These are phyloP conservation scores for Ceratobasidium sp. DNA, from an alignment of 1,284 basidiomycete species.

Conservation along the genomic window DNA sequence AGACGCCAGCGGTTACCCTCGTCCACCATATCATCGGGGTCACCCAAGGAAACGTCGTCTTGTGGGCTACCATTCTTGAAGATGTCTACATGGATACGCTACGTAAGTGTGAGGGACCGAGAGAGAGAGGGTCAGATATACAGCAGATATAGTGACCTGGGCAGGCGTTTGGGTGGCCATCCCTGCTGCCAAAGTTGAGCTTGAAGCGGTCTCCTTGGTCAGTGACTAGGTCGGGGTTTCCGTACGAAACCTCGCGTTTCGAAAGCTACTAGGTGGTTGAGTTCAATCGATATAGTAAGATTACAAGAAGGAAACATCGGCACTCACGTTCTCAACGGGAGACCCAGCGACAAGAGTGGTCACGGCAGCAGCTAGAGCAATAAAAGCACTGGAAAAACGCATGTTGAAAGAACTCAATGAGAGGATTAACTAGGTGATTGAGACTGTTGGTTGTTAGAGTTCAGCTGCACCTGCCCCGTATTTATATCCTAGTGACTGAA, in stretches of 20 bases:
- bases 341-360: slow-evolving; percentile 13
- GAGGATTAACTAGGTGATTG: no score
- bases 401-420: neutral
- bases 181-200: slow-evolving; percentile 30
- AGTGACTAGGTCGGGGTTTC: slow-evolving; percentile 27
- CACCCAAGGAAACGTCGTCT: slow-evolving; percentile 25
- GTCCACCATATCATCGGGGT: slow-evolving; percentile 29
- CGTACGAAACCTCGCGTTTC: slow-evolving; percentile 27
- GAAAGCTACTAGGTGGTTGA: neutral
- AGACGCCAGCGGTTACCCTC: slow-evolving; percentile 38
- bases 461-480: no score
- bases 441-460: no score
- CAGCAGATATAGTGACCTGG: slow-evolving; percentile 30
- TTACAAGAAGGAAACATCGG: neutral
- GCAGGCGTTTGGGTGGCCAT: slow-evolving; percentile 26
- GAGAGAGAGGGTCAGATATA: neutral
- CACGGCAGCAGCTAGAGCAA: neutral
- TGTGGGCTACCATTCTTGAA: slow-evolving; percentile 6
- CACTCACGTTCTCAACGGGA: neutral
- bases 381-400: neutral
- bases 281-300: no score
- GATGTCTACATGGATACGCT: neutral
- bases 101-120: neutral
- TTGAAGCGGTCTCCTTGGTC: slow-evolving; percentile 33
- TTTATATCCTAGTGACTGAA: no score